phyloP scores from a whole-genome alignment of 2,329 filamentous ascomycete species.

The Canariomyces notabilis region DNA sequence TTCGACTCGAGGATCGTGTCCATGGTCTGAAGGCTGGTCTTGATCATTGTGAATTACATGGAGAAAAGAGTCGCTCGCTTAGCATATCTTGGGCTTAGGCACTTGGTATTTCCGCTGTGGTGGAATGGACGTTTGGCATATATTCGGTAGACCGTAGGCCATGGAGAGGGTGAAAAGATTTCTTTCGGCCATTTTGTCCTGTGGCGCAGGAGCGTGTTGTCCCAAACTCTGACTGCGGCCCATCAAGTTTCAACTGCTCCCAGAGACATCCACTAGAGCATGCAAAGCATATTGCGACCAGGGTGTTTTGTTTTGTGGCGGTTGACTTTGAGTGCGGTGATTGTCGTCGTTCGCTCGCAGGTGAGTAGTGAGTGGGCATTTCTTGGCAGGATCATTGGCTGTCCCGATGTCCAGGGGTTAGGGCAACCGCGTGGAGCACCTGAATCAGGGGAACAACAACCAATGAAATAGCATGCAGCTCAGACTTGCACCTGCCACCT shows the following conservation, averaged over 20 bases:
- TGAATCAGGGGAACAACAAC: not conserved
- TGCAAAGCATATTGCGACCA: not conserved
- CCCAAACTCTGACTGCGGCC: not conserved
- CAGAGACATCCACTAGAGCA: not conserved
- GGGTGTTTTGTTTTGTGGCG: not conserved
- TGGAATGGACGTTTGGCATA: not conserved
- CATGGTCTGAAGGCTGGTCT: constrained; percentile 5
- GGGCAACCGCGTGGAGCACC: not conserved
- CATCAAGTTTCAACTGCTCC: not conserved
- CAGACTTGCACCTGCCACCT: not conserved
- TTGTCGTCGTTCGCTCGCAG: not conserved
- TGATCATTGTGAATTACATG: not conserved
- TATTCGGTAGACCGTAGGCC: not conserved
- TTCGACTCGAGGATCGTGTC: constrained; percentile 18
- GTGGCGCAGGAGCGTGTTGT: not conserved
- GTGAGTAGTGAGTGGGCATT: not conserved
- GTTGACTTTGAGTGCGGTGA: not conserved
- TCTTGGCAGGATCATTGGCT: constrained; percentile 15
- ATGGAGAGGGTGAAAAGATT: not conserved
- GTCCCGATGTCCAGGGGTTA: not conserved
- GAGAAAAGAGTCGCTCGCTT: not conserved
- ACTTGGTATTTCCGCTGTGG: not conserved
- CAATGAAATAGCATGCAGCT: not conserved
- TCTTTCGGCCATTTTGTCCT: not conserved
- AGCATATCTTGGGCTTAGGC: not conserved